A percentile compares a stretch with the other conserved stretches of the same genome.
These are phyloP conservation scores for Hypholoma sublateritium DNA, from an alignment of 768 basidiomycete genomes.

Conservation along the genomic window DNA sequence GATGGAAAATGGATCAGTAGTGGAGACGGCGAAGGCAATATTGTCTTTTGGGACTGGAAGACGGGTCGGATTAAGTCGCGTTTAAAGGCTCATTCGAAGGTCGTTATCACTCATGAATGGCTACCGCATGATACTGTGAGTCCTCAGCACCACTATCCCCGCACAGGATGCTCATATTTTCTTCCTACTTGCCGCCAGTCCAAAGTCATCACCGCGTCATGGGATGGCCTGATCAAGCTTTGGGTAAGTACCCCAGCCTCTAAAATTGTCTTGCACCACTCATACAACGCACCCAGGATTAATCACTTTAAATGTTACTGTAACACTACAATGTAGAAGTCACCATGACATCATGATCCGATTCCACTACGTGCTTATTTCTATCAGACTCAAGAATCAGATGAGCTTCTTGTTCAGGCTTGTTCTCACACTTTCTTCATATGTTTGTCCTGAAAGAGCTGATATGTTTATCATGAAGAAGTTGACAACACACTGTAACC, in stretches of 20 bases:
- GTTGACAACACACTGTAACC: neutral
- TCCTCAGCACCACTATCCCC: conserved; percentile 46
- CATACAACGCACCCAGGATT: conserved; percentile 34
- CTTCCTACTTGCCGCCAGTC: conserved; percentile 53
- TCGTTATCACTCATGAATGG: conserved; percentile 99
- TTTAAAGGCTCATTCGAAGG: conserved; percentile 87
- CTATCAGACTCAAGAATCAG: neutral
- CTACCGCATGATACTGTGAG: conserved; percentile 94
- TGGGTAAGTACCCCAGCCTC: conserved; percentile 63
- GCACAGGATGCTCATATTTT: conserved; percentile 3
- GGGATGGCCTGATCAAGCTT: conserved; percentile 97
- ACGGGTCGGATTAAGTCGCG: conserved; percentile 93
- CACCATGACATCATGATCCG: conserved; percentile 21
- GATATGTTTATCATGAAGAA: neutral
- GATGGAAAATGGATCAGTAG: conserved; percentile 99
- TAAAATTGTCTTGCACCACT: conserved; percentile 10
- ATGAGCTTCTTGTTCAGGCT: neutral
- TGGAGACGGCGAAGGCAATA: conserved; percentile 91
- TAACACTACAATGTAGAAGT: conserved; percentile 19
- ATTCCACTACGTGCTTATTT: conserved; percentile 11
- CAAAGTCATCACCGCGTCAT: conserved; percentile 94
- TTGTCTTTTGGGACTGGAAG: conserved; percentile 99
- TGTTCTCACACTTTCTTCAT: neutral
- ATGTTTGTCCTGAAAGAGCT: neutral
- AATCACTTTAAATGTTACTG: conserved; percentile 20